phyloP scores from a whole-genome alignment of 129 eudicot genomes.

The Escallonia rubra region DNA sequence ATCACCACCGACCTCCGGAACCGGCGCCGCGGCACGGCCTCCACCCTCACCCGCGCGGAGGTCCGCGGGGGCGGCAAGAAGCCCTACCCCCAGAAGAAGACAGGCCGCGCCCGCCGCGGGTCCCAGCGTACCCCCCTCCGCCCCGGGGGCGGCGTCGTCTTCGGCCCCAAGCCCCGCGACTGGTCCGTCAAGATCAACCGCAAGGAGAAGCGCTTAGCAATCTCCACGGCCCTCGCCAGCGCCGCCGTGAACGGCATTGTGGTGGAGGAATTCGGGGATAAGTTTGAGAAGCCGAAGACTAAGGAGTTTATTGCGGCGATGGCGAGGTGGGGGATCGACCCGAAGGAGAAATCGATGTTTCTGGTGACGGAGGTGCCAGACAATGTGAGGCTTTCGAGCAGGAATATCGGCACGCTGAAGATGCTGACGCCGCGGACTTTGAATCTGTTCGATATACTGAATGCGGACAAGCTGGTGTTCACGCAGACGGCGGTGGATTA shows the following conservation, averaged over 20 bases:
- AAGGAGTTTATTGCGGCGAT: conserved; percentile 68
- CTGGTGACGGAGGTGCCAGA: conserved; percentile 73
- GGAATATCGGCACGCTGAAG: conserved; percentile 82
- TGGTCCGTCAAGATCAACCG: conserved; percentile 82
- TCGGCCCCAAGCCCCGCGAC: conserved; percentile 92
- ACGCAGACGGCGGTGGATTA: conserved; percentile 70
- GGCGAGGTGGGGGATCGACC: conserved; percentile 84
- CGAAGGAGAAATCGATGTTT: conserved; percentile 76
- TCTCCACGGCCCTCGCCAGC: conserved; percentile 74
- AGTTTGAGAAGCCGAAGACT: conserved; percentile 79
- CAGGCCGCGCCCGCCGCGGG: conserved; percentile 90
- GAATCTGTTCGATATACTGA: conserved; percentile 85
- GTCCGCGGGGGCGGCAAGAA: conserved; percentile 90
- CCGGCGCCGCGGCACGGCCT: conserved; percentile 93
- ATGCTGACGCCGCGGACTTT: conserved; percentile 89
- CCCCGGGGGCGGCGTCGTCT: conserved; percentile 91
- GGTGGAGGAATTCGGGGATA: conserved; percentile 79
- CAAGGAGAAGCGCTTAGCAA: conserved; percentile 78
- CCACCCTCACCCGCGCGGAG: conserved; percentile 93
- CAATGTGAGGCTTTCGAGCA: conserved; percentile 62
- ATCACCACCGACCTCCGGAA: conserved; percentile 76
- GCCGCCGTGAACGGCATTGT: conserved; percentile 60
- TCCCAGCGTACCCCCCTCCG: conserved; percentile 81
- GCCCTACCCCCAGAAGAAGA: conserved; percentile 84
- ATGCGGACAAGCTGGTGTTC: conserved; percentile 77